Evolutionary conservation across 495 filamentous ascomycete species (phyloP), one percentile per base, ranked within the genome.

Genomic region (Hypomontagnella submonticulosa): DNA sequence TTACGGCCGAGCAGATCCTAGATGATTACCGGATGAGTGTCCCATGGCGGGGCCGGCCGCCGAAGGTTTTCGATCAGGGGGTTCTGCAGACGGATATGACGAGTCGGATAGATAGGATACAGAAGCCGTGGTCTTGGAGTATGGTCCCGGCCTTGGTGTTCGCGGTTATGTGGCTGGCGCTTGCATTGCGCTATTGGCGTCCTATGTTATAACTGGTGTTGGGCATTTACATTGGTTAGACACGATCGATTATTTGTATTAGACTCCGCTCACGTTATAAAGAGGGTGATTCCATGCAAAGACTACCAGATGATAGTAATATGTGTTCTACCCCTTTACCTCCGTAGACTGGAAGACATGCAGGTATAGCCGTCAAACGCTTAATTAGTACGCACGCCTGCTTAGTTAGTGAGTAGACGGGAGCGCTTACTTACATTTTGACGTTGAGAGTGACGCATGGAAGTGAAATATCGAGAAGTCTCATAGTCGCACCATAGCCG

Each of bases 1-100:
- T 91, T 56, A 86, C 86, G 0, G 75, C 76, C 38, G 82, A 85
- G 71, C 79, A 89, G 74, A 79, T 90, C 1, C 64, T 86, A 4
- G 73, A 72, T 33, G 81, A 82, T 62, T 34, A 63, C 6, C 57
- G 70, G 6, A 57, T 78, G 65, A n/a, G 13, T 7, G 70, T 78
- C 10, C 83, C 82, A 16, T 85, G 83, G 81, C 43, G 60, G 44
- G 62, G 47, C 4, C 52, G 30, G 36, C 57, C 58, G 43, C 30
- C 20, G 16, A 43, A 19, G 13, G 60, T 64, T 18, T 55, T 58
- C 6, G 65, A 70, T 38, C 54, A 62, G 32, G 71, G 73, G 10
- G 58, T 69, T 10, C 36, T 38, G 47, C 69, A 71, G 65, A 61
- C 61, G 34, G 48, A 56, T 49, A 50, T 41, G 46, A 74, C 59